Evolutionary conservation across 2,329 filamentous ascomycete genomes (phyloP).

Genomic region (Stemphylium vesicarium): DNA sequence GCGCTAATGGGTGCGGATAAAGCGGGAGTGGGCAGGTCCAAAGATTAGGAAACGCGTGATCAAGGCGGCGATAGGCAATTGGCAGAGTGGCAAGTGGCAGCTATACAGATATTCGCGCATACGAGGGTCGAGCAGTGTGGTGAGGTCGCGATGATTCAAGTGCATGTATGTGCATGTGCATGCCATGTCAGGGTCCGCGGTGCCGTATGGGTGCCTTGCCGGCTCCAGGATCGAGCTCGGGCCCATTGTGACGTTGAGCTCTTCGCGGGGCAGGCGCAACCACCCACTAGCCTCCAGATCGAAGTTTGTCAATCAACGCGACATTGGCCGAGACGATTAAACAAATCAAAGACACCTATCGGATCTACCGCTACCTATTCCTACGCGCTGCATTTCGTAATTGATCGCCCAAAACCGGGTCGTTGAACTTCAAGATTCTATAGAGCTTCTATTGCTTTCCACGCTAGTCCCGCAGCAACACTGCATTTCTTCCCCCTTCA

Average conservation of each 20-base stretch:
- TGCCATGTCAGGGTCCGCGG: conserved; percentile 11
- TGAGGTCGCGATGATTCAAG: conserved; percentile 2
- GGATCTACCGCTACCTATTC: background rate
- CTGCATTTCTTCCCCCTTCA: conserved; percentile 46
- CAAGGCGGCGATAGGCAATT: background rate
- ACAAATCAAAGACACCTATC: conserved; percentile 2
- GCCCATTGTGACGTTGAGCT: conserved; percentile 37
- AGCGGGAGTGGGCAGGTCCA: conserved; percentile 5
- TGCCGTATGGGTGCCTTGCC: conserved; percentile 26
- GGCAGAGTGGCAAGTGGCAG: background rate
- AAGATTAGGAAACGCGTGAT: background rate
- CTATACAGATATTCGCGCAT: background rate
- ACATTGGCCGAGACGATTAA: conserved; percentile 8
- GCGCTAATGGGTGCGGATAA: conserved; percentile 3
- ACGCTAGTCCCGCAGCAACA: conserved; percentile 45
- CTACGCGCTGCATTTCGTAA: conserved; percentile 11
- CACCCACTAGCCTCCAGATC: conserved; percentile 25
- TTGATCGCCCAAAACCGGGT: conserved; percentile 25
- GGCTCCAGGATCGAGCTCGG: conserved; percentile 22
- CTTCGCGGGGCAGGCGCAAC: conserved; percentile 27
- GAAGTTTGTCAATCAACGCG: conserved; percentile 7
- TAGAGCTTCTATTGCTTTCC: conserved; percentile 49
- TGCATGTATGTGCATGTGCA: conserved; percentile 14
- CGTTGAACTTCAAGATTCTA: conserved; percentile 38
- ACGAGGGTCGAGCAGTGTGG: background rate